phyloP scores from a whole-genome alignment of 2,329 filamentous ascomycete species.

The Xylariomycetidae sp. region DNA sequence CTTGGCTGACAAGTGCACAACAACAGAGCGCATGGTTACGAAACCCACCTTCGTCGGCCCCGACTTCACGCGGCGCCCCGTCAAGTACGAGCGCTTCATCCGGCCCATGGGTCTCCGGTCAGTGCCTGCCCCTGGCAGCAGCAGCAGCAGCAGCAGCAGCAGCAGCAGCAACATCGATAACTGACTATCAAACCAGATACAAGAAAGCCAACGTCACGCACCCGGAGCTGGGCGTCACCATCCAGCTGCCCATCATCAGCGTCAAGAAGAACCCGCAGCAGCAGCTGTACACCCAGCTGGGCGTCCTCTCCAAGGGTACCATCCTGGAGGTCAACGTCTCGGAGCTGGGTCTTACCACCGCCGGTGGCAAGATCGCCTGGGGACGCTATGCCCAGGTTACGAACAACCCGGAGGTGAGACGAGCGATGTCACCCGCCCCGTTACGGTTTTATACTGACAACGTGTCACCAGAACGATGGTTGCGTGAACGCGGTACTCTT shows the following conservation, averaged over 20 bases:
- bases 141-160: conserved; percentile 11
- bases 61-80: conserved; percentile 80
- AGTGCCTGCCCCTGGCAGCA: background rate
- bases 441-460: background rate
- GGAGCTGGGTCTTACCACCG: conserved; percentile 85
- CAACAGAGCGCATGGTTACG: conserved; percentile 1
- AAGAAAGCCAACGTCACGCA: conserved; percentile 73
- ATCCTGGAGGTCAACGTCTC: conserved; percentile 82
- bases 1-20: too few species aligned
- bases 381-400: conserved; percentile 40
- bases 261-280: conserved; percentile 72
- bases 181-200: conserved; percentile 39
- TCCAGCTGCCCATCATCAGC: conserved; percentile 73
- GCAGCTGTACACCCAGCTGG: conserved; percentile 86
- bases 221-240: conserved; percentile 77
- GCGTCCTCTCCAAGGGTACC: conserved; percentile 80
- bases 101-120: conserved; percentile 61
- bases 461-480: conserved; percentile 26
- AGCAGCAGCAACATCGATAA: background rate
- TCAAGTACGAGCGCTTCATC: conserved; percentile 66
- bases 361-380: conserved; percentile 90
- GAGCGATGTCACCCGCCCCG: background rate
- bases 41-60: conserved; percentile 60
- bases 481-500: conserved; percentile 36
- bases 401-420: conserved; percentile 39